These are phyloP conservation scores for Planoprotostelium fungivorum DNA, from an alignment of 78 protist species.

Conservation along the genomic window DNA sequence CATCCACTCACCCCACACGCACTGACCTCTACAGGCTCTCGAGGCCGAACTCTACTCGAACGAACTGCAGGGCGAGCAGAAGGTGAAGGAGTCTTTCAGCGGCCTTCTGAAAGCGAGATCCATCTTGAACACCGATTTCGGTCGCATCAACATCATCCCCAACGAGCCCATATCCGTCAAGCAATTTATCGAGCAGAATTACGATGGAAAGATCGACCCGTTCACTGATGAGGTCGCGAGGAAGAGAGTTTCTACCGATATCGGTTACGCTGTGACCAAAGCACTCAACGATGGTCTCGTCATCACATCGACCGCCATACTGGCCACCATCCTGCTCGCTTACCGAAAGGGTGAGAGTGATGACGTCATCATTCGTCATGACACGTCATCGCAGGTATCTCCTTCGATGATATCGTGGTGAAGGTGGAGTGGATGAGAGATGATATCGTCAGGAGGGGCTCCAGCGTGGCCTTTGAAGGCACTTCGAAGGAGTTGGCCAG, in stretches of 20 bases:
- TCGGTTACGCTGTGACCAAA: slow-evolving; percentile 30
- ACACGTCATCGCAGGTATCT: slow-evolving; percentile 23
- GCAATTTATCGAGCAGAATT: slow-evolving; percentile 19
- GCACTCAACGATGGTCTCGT: slow-evolving; percentile 27
- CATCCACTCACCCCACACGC: neutral
- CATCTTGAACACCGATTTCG: slow-evolving; percentile 48
- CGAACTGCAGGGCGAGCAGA: slow-evolving; percentile 60
- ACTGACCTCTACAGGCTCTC: neutral
- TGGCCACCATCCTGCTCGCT: slow-evolving; percentile 49
- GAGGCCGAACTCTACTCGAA: slow-evolving; percentile 56
- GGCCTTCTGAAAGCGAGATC: slow-evolving; percentile 51
- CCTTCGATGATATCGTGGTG: slow-evolving; percentile 40
- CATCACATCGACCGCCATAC: slow-evolving; percentile 37
- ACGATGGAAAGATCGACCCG: slow-evolving; percentile 24
- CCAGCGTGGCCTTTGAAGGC: slow-evolving; percentile 62
- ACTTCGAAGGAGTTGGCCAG: slow-evolving; percentile 43
- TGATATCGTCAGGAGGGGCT: slow-evolving; percentile 48
- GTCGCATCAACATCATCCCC: slow-evolving; percentile 52
- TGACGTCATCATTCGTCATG: neutral
- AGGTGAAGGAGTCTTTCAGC: slow-evolving; percentile 43
- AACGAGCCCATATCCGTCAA: slow-evolving; percentile 55
- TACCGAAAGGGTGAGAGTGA: slow-evolving; percentile 31
- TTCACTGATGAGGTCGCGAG: slow-evolving; percentile 38
- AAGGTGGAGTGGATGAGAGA: slow-evolving; percentile 59
- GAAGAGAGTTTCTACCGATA: slow-evolving; percentile 17